Evolutionary conservation across 106 monocot species (phyloP), one percentile per base, ranked within the genome.

Genomic region (Amphibolis antarctica): DNA sequence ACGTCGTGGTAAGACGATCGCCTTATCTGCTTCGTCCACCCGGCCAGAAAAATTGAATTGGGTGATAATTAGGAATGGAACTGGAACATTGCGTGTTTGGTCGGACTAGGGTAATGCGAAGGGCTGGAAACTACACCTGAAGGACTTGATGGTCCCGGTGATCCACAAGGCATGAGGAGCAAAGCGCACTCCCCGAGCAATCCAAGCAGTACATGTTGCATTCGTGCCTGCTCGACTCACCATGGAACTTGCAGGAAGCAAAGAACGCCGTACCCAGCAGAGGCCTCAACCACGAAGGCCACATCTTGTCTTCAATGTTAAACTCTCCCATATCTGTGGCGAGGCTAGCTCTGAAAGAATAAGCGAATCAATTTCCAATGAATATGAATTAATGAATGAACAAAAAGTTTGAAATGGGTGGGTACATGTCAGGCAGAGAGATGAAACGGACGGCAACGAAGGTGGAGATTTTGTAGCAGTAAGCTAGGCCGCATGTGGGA

Each of bases 131-230:
- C 9, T 13, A n/a, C 12, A 50, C 66, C 73, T 73, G 73, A 43
- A 73, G 42, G 9, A 44, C 56, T 12, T 49, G 56, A 43, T 66
- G 73, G 19, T 48, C 20, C 28, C 30, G 73, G 20, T 73, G 66
- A 36, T 58, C 13, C 10, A 50, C 17, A 15, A 65, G 58, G 53
- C 73, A 73, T 7, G 73, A 46, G 15, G 57, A 47, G 18, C 73
- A 73, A 12, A 73, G 31, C 14, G 73, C 55, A 11, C 66, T 55
- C 46, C 43, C 43, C 3, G 55, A 21, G 59, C 73, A 73, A 42
- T 66, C 73, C 23, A 73, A 50, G 28, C 73, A 73, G 56, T 66
- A 73, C 73, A 73, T 65, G 58, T 73, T 73, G 73, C 73, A 73
- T 22, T 73, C 73, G 55, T 48, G 58, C 47, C 36, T 56, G 29